Evolutionary conservation across 2,329 filamentous ascomycete species (phyloP).

Genomic region (Lecanicillium sp.): DNA sequence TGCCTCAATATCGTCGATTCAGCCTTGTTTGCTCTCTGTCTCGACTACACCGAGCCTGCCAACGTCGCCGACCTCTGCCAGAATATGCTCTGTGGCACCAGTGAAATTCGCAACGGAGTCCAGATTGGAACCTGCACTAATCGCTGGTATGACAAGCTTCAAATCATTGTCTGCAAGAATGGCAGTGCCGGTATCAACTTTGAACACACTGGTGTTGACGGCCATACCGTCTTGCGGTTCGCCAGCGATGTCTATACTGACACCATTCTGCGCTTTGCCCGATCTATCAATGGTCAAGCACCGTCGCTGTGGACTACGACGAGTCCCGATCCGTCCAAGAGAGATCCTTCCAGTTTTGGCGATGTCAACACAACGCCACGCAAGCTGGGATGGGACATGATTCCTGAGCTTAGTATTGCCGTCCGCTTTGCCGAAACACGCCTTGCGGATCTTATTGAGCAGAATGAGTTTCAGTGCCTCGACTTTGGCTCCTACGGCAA

Average conservation of each 20-base stretch:
- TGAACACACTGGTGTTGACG: slow-evolving; percentile 95
- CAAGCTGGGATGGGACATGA: slow-evolving; percentile 97
- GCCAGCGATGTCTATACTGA: slow-evolving; percentile 96
- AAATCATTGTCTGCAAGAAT: slow-evolving; percentile 99
- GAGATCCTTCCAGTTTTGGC: slow-evolving; percentile 84
- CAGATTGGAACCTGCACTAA: slow-evolving; percentile 98
- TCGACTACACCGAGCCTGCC: slow-evolving; percentile 84
- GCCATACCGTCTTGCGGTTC: slow-evolving; percentile 92
- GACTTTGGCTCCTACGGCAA: slow-evolving; percentile 89
- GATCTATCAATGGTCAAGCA: slow-evolving; percentile 89
- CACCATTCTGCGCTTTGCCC: slow-evolving; percentile 90
- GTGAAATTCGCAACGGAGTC: slow-evolving; percentile 82
- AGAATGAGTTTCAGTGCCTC: slow-evolving; percentile 90
- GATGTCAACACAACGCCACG: slow-evolving; percentile 90
- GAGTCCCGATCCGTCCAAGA: slow-evolving; percentile 86
- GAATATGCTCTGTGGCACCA: slow-evolving; percentile 97
- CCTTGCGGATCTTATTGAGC: slow-evolving; percentile 86
- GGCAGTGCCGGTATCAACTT: slow-evolving; percentile 98
- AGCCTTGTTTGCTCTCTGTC: slow-evolving; percentile 82
- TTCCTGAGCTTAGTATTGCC: slow-evolving; percentile 81
- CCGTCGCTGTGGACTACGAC: slow-evolving; percentile 85
- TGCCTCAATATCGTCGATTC: slow-evolving; percentile 94
- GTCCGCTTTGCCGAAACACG: slow-evolving; percentile 93
- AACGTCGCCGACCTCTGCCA: slow-evolving; percentile 82
- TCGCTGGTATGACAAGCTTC: slow-evolving; percentile 97